phyloP scores from a whole-genome alignment of 805 yeast genomes.

The Jamesozyma hellenica region DNA sequence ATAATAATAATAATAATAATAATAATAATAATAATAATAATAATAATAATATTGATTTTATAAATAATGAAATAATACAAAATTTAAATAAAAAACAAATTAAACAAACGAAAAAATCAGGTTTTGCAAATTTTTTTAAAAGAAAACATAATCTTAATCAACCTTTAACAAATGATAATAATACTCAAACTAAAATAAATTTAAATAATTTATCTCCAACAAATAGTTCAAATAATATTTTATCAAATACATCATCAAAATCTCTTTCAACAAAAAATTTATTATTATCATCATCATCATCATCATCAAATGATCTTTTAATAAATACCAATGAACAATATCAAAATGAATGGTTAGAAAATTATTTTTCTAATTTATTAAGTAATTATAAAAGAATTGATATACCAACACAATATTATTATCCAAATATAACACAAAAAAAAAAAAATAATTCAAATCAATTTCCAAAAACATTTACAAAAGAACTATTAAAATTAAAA shows the following conservation, averaged over 20 bases:
- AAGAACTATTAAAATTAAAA: conserved; percentile 16
- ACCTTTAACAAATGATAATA: no score
- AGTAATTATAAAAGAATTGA: conserved; percentile 19
- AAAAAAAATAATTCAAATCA: neutral
- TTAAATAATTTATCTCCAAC: neutral
- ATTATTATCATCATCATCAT: neutral
- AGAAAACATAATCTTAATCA: conserved; percentile 16
- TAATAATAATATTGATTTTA: no score
- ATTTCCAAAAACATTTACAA: conserved; percentile 8
- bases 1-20: no score
- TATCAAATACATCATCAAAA: neutral
- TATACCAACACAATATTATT: conserved; percentile 19
- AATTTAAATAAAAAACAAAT: conserved; percentile 2
- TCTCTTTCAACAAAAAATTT: neutral
- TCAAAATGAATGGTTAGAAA: conserved; percentile 22
- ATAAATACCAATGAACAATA: conserved; percentile 1
- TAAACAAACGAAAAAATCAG: conserved; percentile 12
- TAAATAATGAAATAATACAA: neutral
- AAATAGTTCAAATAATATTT: neutral
- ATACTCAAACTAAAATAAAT: neutral
- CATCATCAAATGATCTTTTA: no score
- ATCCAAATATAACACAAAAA: conserved; percentile 2
- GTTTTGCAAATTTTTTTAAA: conserved; percentile 22
- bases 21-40: no score
- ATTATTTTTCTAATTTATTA: conserved; percentile 15